Percentiles rank a stretch among this genome's conserved stretches.
Conservation (phyloP, 305 asterid species). For the Fraxinus latifolia region DNA sequence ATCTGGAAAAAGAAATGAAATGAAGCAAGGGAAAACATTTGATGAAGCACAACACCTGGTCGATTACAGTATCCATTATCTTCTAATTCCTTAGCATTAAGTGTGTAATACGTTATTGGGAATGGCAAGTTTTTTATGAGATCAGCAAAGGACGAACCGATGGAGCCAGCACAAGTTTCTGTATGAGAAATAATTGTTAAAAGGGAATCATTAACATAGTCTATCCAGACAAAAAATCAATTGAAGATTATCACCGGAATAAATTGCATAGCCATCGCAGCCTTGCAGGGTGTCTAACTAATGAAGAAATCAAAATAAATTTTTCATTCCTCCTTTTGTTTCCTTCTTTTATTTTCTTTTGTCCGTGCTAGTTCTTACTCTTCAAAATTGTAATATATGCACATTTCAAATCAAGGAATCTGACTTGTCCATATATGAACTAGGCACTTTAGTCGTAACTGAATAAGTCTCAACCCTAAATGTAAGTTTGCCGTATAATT, state of each 20-base stretch:
- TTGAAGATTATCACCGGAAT: slow-evolving; percentile 3
- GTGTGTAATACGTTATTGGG: slow-evolving; percentile 74
- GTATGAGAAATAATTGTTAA: slow-evolving; percentile 24
- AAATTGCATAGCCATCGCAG: not conserved
- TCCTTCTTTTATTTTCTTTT: not conserved
- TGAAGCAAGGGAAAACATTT: not conserved
- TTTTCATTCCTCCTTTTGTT: not conserved
- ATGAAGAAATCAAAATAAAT: slow-evolving; percentile 1
- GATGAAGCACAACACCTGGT: slow-evolving; percentile 48
- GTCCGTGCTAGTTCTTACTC: not conserved
- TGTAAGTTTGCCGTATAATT: not conserved
- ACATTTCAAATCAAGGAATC: not conserved
- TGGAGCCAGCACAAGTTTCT: slow-evolving; percentile 39
- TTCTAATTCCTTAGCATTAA: slow-evolving; percentile 71
- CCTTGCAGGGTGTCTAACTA: not conserved
- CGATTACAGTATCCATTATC: slow-evolving; percentile 70
- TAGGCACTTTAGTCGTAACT: not conserved
- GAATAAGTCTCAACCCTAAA: not conserved
- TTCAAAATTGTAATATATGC: not conserved
- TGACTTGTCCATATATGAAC: slow-evolving; percentile 3
- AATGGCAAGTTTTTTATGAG: slow-evolving; percentile 54
- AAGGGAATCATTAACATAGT: slow-evolving; percentile 7
- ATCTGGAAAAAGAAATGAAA: slow-evolving; percentile 1
- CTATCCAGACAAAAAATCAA: slow-evolving; percentile 13
- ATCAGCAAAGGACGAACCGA: slow-evolving; percentile 34